Base-by-base conservation (phyloP, 371 early-diverging fungal genomes). In the Encephalitozoon hellem region DNA sequence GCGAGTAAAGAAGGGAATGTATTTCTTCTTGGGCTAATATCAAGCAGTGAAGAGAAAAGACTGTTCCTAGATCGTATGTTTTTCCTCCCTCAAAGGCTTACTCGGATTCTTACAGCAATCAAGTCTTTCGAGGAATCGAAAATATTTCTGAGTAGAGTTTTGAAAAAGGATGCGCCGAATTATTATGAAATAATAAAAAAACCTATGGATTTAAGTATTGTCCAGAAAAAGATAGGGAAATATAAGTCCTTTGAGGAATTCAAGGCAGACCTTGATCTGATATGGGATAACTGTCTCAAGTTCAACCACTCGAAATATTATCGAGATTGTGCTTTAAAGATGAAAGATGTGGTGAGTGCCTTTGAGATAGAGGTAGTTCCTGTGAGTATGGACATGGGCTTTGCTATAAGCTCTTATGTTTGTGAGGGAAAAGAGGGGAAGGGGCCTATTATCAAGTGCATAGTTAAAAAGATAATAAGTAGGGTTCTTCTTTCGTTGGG, bases 181-280 rank as follows among this genome's bases (percentile, higher is more conserved):
- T 94, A 94, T 80, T 93, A 92, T 83, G 86, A 89, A 65, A 85
- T 90, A 80, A 94, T 94, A 79, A 84, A 86, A 51, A 86, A 86
- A n/a, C 94, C 93, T 4, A 92, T 94, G 47, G 87, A 90, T 28
- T 25, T 82, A 15, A 30, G 51, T 0, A 79, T 77, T 42, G 72
- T 82, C 23, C 42, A 70, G 26, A 77, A 82, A 32, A 82, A 78
- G 21, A 34, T 82, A 34, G 67, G 55, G 34, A 42, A 25, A 26
- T 84, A 84, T 65, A 72, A 74, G 4, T 64, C 34, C 34, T 63
- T 74, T 54, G 69, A 73, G 12, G 84, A 84, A 52, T 81, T 84
- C 63, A 73, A 69, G 52, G 67, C 12, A 1, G 84, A 84, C 66
- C 42, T 84, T 9, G 55, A 72, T 59, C 47, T 77, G 41, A 84